A percentile compares a stretch with the other conserved stretches of the same genome.
Conservation (phyloP, 73 alveolate species). For the Paramecium pentaurelia region DNA sequence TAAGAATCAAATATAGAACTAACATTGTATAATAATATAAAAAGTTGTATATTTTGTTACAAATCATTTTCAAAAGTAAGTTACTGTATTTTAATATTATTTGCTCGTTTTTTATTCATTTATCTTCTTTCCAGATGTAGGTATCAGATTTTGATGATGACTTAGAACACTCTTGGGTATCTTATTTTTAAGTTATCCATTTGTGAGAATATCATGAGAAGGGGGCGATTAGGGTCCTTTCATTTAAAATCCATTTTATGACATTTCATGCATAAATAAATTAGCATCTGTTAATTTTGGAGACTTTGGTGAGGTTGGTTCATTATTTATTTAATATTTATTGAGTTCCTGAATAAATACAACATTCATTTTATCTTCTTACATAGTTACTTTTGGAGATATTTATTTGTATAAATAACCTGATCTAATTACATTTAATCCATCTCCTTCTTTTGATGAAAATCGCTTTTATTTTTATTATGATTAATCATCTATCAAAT, state of each 20-base stretch:
- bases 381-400: not conserved
- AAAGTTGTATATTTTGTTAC: not conserved
- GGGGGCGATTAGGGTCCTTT: not conserved
- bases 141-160: not conserved
- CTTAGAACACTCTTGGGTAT: not conserved
- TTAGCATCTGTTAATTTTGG: conserved; percentile 1
- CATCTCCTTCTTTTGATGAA: conserved; percentile 11
- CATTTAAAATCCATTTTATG: not conserved
- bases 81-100: not conserved
- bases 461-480: not conserved
- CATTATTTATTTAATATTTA: not conserved
- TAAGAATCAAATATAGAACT: not conserved
- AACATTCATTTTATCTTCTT: not conserved
- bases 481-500: not conserved
- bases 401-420: not conserved
- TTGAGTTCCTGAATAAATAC: not conserved
- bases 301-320: not conserved
- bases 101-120: not conserved
- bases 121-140: not conserved
- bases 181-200: not conserved
- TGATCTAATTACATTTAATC: not conserved
- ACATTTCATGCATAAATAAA: not conserved
- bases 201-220: not conserved
- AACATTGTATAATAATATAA: not conserved
- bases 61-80: not conserved